These are phyloP conservation scores for Ophiostoma montium DNA, from an alignment of 2,329 filamentous ascomycete genomes.

Conservation along the genomic window DNA sequence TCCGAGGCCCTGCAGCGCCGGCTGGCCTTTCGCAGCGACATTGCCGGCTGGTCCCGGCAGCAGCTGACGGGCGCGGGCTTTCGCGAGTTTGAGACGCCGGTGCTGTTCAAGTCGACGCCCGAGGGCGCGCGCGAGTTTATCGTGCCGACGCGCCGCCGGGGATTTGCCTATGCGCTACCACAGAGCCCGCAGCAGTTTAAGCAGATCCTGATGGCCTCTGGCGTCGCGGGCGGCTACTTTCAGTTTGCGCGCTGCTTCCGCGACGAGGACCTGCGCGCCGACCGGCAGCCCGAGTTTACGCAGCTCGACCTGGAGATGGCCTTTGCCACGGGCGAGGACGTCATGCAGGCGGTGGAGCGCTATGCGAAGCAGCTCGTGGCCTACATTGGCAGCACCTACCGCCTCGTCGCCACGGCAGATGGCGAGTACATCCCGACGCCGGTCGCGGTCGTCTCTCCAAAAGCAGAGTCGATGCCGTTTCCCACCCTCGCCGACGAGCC, in stretches of 20 bases:
- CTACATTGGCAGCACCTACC: conserved; percentile 29
- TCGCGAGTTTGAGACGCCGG: conserved; percentile 75
- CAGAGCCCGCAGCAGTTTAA: conserved; percentile 99
- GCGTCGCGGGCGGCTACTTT: conserved; percentile 60
- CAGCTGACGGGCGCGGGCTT: conserved; percentile 34
- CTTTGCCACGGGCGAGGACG: conserved; percentile 58
- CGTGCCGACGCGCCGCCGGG: conserved; percentile 67
- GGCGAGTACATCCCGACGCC: conserved; percentile 14
- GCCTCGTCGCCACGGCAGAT: conserved; percentile 15
- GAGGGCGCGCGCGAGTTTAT: conserved; percentile 92
- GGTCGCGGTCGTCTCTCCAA: neutral
- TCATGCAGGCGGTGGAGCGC: conserved; percentile 43
- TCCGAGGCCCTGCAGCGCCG: conserved; percentile 51
- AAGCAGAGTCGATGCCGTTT: neutral
- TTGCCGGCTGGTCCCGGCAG: conserved; percentile 16
- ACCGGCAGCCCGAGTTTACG: conserved; percentile 93
- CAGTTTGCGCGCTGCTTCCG: conserved; percentile 92
- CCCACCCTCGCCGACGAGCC: conserved; percentile 15
- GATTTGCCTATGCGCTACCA: conserved; percentile 75
- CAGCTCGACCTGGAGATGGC: conserved; percentile 89
- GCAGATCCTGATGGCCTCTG: conserved; percentile 89
- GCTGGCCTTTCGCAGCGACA: conserved; percentile 50
- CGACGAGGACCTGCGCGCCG: conserved; percentile 83
- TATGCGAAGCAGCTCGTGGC: conserved; percentile 43
- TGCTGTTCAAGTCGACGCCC: conserved; percentile 94